A percentile compares a stretch with the other conserved stretches of the same genome.
phyloP scores from a whole-genome alignment of 2,329 filamentous ascomycete genomes.

The Calcarisporium arbuscula region DNA sequence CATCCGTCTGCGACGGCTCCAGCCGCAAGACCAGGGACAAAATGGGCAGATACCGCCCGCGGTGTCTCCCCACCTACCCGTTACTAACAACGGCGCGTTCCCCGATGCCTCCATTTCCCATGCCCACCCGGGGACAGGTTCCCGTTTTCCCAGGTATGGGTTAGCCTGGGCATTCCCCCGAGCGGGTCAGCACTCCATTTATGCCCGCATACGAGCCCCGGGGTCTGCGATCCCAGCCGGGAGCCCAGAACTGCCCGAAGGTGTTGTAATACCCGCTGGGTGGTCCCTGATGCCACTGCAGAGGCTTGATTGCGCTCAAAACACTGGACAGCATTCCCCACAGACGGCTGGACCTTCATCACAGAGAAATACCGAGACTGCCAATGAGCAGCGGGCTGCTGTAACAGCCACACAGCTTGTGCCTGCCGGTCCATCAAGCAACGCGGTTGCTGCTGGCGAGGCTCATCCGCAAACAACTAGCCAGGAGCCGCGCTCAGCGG shows the following conservation, averaged over 20 bases:
- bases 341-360: slow-evolving; percentile 17
- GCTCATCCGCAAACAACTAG: neutral
- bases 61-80: slow-evolving; percentile 8
- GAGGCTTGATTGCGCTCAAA: slow-evolving; percentile 37
- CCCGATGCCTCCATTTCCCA: slow-evolving; percentile 11
- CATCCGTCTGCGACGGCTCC: slow-evolving; percentile 48
- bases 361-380: slow-evolving; percentile 10
- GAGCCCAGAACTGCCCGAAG: slow-evolving; percentile 55
- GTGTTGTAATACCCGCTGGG: slow-evolving; percentile 56
- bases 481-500: neutral
- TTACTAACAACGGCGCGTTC: slow-evolving; percentile 7
- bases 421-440: neutral
- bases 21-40: slow-evolving; percentile 21
- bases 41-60: slow-evolving; percentile 8
- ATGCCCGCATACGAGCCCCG: slow-evolving; percentile 42
- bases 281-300: slow-evolving; percentile 61
- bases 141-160: slow-evolving; percentile 16
- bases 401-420: slow-evolving; percentile 2
- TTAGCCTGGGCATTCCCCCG: slow-evolving; percentile 20
- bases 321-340: slow-evolving; percentile 13
- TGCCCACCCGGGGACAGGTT: slow-evolving; percentile 12
- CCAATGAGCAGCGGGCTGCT: slow-evolving; percentile 8
- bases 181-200: slow-evolving; percentile 33
- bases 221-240: slow-evolving; percentile 50
- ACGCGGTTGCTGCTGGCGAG: neutral